A percentile compares a stretch with the other conserved stretches of the same genome.
Conservation (phyloP, 306 rosid species). For the Casuarina equisetifolia region DNA sequence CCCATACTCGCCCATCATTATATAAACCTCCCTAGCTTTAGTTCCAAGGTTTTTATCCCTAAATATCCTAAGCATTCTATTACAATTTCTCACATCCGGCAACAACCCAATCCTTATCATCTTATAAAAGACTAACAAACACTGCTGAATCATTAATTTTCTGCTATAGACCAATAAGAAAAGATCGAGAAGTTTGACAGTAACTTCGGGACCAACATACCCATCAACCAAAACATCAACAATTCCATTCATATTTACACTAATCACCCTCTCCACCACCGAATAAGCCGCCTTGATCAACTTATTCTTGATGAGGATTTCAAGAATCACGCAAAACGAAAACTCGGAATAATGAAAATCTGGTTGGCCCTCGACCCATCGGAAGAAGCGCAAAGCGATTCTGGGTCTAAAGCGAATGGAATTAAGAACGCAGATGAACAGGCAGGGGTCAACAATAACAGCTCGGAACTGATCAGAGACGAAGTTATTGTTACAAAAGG, state of each 20-base stretch:
- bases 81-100: slow-evolving; percentile 72
- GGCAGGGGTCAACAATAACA: slow-evolving; percentile 53
- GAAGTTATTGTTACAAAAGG: slow-evolving; percentile 30
- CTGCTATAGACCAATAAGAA: slow-evolving; percentile 52
- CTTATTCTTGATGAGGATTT: slow-evolving; percentile 54
- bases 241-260: slow-evolving; percentile 32
- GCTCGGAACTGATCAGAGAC: slow-evolving; percentile 40
- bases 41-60: slow-evolving; percentile 40
- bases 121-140: slow-evolving; percentile 45
- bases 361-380: slow-evolving; percentile 64
- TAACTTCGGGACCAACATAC: slow-evolving; percentile 31
- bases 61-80: slow-evolving; percentile 68
- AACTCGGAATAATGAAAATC: slow-evolving; percentile 43
- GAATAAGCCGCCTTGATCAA: slow-evolving; percentile 52
- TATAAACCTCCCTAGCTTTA: slow-evolving; percentile 51
- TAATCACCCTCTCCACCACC: slow-evolving; percentile 57
- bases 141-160: slow-evolving; percentile 50
- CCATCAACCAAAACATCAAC: slow-evolving; percentile 42
- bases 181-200: slow-evolving; percentile 55
- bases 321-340: slow-evolving; percentile 51
- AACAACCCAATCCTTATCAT: slow-evolving; percentile 59
- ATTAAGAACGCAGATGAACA: slow-evolving; percentile 51
- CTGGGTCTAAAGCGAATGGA: slow-evolving; percentile 45
- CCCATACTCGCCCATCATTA: slow-evolving; percentile 56
- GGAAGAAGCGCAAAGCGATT: slow-evolving; percentile 60